phyloP scores from a whole-genome alignment of 2,329 filamentous ascomycete genomes.

The Exophiala calicioides region DNA sequence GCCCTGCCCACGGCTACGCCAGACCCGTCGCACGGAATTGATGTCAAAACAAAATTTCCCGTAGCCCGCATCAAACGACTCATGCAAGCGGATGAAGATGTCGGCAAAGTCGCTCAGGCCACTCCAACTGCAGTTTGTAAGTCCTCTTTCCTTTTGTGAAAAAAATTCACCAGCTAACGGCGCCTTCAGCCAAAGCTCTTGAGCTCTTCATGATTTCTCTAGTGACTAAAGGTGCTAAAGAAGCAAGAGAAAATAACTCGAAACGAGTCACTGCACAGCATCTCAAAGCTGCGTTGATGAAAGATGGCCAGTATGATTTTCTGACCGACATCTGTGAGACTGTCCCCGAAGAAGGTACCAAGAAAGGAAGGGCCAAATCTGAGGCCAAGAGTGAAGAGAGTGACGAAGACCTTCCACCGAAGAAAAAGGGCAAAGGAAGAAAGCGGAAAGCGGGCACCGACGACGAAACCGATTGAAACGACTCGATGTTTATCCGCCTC shows the following conservation, averaged over 20 bases:
- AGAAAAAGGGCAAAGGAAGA: constrained; percentile 25
- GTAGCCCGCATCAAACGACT: constrained; percentile 97
- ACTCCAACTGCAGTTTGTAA: constrained; percentile 87
- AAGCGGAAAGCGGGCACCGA: constrained; percentile 26
- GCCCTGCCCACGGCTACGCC: constrained; percentile 13
- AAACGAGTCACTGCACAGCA: constrained; percentile 89
- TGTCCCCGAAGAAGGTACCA: constrained; percentile 60
- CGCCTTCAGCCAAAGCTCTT: constrained; percentile 78
- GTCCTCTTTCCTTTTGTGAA: constrained; percentile 36
- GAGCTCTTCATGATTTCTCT: constrained; percentile 98
- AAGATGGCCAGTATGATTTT: constrained; percentile 93
- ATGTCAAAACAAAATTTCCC: constrained; percentile 93
- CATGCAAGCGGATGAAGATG: constrained; percentile 98
- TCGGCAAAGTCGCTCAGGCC: constrained; percentile 96
- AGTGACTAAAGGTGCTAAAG: constrained; percentile 81
- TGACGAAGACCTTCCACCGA: constrained; percentile 26
- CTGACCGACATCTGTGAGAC: constrained; percentile 85
- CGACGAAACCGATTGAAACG: constrained; percentile 23
- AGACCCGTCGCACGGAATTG: constrained; percentile 55
- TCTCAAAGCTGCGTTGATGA: constrained; percentile 85
- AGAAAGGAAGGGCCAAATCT: constrained; percentile 28
- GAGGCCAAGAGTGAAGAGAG: constrained; percentile 30
- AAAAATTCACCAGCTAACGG: constrained; percentile 28
- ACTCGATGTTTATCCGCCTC: background rate
- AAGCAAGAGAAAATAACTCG: constrained; percentile 69